Base-by-base conservation (phyloP, 164 flowering plant genomes). In the Houttuynia cordata region DNA sequence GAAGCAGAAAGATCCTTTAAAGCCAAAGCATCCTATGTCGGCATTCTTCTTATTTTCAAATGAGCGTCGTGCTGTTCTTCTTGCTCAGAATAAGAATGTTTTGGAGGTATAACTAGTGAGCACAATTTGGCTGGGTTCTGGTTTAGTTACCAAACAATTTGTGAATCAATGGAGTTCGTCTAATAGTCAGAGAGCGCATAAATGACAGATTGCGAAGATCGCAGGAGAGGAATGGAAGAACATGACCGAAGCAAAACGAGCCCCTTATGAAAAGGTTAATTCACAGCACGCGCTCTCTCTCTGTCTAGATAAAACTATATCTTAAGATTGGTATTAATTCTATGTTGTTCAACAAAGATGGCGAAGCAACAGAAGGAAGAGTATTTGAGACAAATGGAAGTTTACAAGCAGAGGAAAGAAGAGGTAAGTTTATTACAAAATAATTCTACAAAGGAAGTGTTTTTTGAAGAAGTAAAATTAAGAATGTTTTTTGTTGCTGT, bases 171-270 rank as follows among this genome's bases (percentile, higher is more conserved):
- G 6, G 6, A 6, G 37, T 30, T 30, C 37, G 2, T 2, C 6
- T 30, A 30, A 2, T 30, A 30, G 18, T 47, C 6, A 39, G 37
- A 53, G 24, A 53, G 22, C 19, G 25, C 53, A 41, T 64, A 34
- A 51, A 1, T 14, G 25, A 50, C 64, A 86, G 91, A 64, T 77
- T 53, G 78, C 93, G 0, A 92, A 84, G 81, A 71, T 84, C 19
- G 61, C 79, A 13, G 91, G 96, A 56, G 98, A 86, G 72, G 90
- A 92, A 65, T 92, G 98, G 98, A 92, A 84, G 74, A 86, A 71
- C 73, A 74, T 89, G 87, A 64, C 80, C 6, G 93, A 87, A 23
- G 56, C 76, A 59, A 75, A 83, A 64, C 80, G 58, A 51, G 60
- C 53, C 22, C 90, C 96, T 55, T 92, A 85, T 62, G 91, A 89